Evolutionary conservation across 1,284 basidiomycete species (phyloP).

Genomic region (Pascua guehoae): DNA sequence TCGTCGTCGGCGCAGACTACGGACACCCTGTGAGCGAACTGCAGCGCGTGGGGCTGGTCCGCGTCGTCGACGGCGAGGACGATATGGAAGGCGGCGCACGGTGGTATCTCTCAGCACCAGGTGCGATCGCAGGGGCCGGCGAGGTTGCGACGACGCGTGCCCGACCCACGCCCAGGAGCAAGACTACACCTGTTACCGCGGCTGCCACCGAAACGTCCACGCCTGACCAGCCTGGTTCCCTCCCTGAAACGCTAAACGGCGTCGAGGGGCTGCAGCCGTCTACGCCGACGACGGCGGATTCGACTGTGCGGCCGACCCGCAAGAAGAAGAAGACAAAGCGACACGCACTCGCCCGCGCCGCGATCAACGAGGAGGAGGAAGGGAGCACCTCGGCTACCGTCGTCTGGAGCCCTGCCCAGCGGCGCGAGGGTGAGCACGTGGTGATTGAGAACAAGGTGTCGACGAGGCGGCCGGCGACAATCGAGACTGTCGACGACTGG

Average conservation of each 20-base stretch:
- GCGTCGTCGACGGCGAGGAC: conserved; percentile 51
- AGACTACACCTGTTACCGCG: not conserved
- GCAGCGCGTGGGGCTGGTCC: conserved; percentile 89
- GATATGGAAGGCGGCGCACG: conserved; percentile 21
- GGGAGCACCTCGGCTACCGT: conserved; percentile 26
- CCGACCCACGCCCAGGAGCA: conserved; percentile 3
- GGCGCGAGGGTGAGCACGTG: conserved; percentile 9
- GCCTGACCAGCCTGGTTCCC: not conserved
- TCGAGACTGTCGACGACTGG: conserved; percentile 73
- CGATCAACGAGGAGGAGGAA: conserved; percentile 35
- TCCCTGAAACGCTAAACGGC: conserved; percentile 10
- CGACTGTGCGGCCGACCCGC: not conserved
- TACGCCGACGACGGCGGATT: not conserved
- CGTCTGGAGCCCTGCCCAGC: conserved; percentile 26
- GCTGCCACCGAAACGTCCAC: not conserved
- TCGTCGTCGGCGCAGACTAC: conserved; percentile 58
- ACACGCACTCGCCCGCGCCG: conserved; percentile 34
- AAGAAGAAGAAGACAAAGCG: conserved; percentile 37
- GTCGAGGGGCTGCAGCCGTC: not conserved
- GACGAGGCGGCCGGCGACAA: conserved; percentile 1
- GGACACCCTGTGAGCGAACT: conserved; percentile 80
- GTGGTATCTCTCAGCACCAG: conserved; percentile 40
- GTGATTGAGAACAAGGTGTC: conserved; percentile 9
- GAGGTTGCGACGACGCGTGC: conserved; percentile 21
- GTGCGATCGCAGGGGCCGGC: conserved; percentile 37